Percentiles rank a stretch among this genome's conserved stretches.
Conservation (phyloP, 1,139 yeast genomes). For the Schwanniomyces etchellsii region DNA sequence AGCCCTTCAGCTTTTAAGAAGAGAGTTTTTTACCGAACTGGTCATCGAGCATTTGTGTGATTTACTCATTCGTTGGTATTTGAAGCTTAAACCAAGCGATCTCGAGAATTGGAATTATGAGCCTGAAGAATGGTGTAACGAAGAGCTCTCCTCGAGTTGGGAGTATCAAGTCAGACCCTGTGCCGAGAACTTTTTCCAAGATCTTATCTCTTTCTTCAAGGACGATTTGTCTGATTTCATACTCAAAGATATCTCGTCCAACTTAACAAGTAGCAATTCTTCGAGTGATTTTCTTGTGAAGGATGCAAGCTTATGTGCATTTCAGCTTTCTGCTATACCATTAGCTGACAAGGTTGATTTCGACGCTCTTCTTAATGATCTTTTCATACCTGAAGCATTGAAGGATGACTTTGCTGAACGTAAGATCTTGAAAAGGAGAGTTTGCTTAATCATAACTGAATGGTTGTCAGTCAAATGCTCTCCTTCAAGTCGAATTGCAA, state of each 20-base stretch:
- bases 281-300: slow-evolving; percentile 54
- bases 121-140: slow-evolving; percentile 91
- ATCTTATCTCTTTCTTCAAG: slow-evolving; percentile 61
- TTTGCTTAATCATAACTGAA: slow-evolving; percentile 69
- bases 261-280: slow-evolving; percentile 31
- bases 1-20: slow-evolving; percentile 49
- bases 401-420: slow-evolving; percentile 39
- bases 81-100: slow-evolving; percentile 68
- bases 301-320: slow-evolving; percentile 77
- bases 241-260: slow-evolving; percentile 55
- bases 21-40: slow-evolving; percentile 52
- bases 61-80: slow-evolving; percentile 64
- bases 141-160: slow-evolving; percentile 71
- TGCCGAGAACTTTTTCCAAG: slow-evolving; percentile 80
- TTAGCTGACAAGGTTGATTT: slow-evolving; percentile 63
- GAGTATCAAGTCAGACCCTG: slow-evolving; percentile 85
- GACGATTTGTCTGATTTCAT: slow-evolving; percentile 57
- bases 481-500: slow-evolving; percentile 48
- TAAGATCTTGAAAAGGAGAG: slow-evolving; percentile 69
- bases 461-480: slow-evolving; percentile 73
- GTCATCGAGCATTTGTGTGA: slow-evolving; percentile 57
- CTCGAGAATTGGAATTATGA: slow-evolving; percentile 76
- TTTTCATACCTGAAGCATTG: slow-evolving; percentile 65
- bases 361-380: slow-evolving; percentile 49
- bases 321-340: slow-evolving; percentile 69